Conservation (phyloP, 306 rosid genomes). For the Glycine tomentella region DNA sequence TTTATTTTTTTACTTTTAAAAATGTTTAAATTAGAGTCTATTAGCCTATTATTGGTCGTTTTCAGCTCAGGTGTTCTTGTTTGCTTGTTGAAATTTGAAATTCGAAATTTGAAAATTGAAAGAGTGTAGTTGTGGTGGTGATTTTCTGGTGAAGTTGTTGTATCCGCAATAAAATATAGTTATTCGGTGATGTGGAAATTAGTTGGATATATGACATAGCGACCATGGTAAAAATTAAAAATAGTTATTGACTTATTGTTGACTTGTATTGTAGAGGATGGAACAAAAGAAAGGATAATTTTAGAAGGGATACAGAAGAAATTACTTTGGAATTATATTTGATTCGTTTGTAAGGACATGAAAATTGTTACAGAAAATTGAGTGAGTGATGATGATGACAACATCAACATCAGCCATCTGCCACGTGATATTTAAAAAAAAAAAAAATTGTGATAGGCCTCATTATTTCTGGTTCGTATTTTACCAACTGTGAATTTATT, state of each 20-base stretch:
- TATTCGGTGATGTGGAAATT: background rate
- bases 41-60: background rate
- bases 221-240: background rate
- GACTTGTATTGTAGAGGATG: slow-evolving; percentile 3
- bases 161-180: background rate
- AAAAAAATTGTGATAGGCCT: too few species aligned
- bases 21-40: too few species aligned
- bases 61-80: slow-evolving; percentile 13
- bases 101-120: slow-evolving; percentile 14
- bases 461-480: too few species aligned
- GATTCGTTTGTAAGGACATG: background rate
- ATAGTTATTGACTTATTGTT: background rate
- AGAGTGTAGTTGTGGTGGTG: background rate
- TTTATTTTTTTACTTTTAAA: background rate
- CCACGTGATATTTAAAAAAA: background rate
- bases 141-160: slow-evolving; percentile 25
- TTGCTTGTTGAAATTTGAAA: background rate
- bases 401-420: background rate
- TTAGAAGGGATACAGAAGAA: background rate
- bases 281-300: background rate
- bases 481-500: too few species aligned
- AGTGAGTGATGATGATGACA: background rate
- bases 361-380: background rate
- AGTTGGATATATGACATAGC: background rate
- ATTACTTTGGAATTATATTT: background rate